phyloP scores from a whole-genome alignment of 2,329 filamentous ascomycete genomes.

The Lachnellula hyalina region DNA sequence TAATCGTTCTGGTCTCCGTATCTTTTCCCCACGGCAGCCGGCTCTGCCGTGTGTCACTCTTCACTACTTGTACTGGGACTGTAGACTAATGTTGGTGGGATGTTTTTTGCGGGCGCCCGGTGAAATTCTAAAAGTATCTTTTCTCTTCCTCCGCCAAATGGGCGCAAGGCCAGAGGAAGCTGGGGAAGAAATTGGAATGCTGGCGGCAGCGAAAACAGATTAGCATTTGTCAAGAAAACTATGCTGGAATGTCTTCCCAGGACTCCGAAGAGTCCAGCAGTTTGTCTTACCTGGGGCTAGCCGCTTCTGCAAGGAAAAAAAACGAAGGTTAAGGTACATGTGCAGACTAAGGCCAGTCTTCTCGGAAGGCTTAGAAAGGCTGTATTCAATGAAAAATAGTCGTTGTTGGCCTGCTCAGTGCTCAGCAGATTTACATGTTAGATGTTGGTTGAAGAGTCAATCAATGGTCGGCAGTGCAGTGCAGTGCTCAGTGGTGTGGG shows the following conservation, averaged over 20 bases:
- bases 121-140: not conserved
- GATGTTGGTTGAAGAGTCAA: not conserved
- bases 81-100: not conserved
- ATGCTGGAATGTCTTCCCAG: not conserved
- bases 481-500: not conserved
- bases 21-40: not conserved
- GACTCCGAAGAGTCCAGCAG: not conserved
- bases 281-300: constrained; percentile 13
- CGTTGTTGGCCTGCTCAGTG: not conserved
- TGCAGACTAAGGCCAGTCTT: not conserved
- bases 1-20: not conserved
- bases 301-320: not conserved
- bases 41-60: not conserved
- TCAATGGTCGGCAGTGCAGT: not conserved
- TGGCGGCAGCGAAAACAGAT: not conserved
- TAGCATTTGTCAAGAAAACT: not conserved
- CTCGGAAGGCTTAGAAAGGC: not conserved
- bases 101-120: not conserved
- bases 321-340: not conserved
- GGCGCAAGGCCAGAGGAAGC: constrained; percentile 3
- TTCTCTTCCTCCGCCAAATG: not conserved
- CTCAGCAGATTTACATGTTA: not conserved
- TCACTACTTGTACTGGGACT: not conserved
- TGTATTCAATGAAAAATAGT: not conserved
- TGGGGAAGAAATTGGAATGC: not conserved